Percentiles rank a stretch among this genome's conserved stretches.
Evolutionary conservation across 169 alveolate genomes (phyloP).

Genomic region (Ichthyophthirius multifiliis): DNA sequence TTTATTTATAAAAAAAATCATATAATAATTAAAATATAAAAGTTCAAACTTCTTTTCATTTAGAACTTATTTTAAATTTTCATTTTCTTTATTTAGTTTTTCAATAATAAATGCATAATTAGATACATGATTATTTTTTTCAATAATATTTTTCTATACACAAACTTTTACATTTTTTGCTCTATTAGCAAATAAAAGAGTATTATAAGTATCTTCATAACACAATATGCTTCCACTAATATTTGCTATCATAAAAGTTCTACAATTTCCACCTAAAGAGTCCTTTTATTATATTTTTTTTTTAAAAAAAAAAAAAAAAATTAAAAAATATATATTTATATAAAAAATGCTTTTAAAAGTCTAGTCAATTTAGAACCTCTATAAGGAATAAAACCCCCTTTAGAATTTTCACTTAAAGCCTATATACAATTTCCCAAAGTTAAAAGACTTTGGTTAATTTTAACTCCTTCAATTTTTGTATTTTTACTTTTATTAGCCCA

Average conservation of each 20-base stretch:
- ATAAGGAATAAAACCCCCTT: constrained; percentile 27
- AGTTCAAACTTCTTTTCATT: too few relatives aligned
- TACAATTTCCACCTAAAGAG: constrained; percentile 86
- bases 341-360: constrained; percentile 13
- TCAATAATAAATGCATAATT: constrained; percentile 64
- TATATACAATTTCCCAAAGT: constrained; percentile 73
- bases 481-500: constrained; percentile 90
- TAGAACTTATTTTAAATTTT: constrained; percentile 24
- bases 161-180: constrained; percentile 86
- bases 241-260: constrained; percentile 86
- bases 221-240: constrained; percentile 66
- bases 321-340: constrained; percentile 26
- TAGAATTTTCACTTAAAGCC: constrained; percentile 50
- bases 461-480: constrained; percentile 62
- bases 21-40: too few relatives aligned
- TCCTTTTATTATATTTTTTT: constrained; percentile 49
- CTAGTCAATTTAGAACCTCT: constrained; percentile 34
- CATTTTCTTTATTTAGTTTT: constrained; percentile 61
- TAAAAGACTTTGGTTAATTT: constrained; percentile 19
- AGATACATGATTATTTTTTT: constrained; percentile 65
- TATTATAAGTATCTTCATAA: constrained; percentile 92
- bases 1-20: too few relatives aligned
- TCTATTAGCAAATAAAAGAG: constrained; percentile 90
- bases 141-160: constrained; percentile 59
- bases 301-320: background rate